A percentile compares a stretch with the other conserved stretches of the same genome.
phyloP scores from a whole-genome alignment of 164 flowering plant species.

The Hamamelis virginiana region DNA sequence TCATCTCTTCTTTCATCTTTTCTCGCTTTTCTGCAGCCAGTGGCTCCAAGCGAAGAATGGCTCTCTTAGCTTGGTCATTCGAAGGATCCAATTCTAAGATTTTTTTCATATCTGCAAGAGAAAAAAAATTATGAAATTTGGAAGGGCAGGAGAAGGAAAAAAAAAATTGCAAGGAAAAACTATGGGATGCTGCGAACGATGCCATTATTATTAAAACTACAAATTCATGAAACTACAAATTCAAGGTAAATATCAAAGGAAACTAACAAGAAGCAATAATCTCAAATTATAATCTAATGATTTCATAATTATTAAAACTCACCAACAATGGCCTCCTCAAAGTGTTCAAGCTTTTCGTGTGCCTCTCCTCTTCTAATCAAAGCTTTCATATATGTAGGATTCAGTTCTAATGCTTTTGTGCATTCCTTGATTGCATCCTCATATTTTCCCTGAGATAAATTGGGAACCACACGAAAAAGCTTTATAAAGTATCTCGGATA shows the following conservation, averaged over 20 bases:
- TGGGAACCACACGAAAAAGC: not conserved
- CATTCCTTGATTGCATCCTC: constrained; percentile 86
- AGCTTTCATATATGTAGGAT: constrained; percentile 81
- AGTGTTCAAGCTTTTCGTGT: constrained; percentile 86
- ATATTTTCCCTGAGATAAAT: constrained; percentile 54
- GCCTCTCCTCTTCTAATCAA: constrained; percentile 80
- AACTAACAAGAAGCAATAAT: too few relatives aligned
- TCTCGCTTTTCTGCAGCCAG: constrained; percentile 84
- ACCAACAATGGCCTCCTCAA: constrained; percentile 92
- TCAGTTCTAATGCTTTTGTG: constrained; percentile 80
- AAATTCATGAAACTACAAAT: not conserved
- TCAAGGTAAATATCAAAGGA: not conserved
- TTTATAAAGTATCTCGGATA: not conserved
- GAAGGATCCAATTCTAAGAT: constrained; percentile 79
- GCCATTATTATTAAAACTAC: too few relatives aligned
- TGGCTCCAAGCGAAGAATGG: constrained; percentile 66
- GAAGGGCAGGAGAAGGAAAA: not conserved
- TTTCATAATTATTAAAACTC: constrained; percentile 1
- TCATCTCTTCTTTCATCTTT: constrained; percentile 97
- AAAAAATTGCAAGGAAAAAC: too few relatives aligned
- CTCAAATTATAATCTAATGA: too few relatives aligned
- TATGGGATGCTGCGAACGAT: too few relatives aligned
- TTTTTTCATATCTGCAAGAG: constrained; percentile 64
- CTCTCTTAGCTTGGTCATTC: constrained; percentile 66
- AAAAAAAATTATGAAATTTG: not conserved